Base-by-base conservation (phyloP, 1,284 basidiomycete species). In the Golubevia pallescens region DNA sequence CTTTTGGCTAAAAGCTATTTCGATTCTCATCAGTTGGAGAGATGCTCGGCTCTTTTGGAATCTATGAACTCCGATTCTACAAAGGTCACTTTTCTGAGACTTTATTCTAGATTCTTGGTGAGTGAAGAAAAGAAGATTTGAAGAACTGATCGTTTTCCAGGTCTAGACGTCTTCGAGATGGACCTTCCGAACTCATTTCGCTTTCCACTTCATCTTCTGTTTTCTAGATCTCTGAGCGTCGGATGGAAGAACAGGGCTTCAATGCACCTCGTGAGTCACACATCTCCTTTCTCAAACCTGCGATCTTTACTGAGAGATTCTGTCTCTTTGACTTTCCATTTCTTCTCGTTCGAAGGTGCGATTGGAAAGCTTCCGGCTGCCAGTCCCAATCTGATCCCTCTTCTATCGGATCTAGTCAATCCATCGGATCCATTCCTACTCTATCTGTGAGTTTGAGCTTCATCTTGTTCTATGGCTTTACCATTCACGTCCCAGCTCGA, bases 21-120 rank as follows among this genome's bases (percentile, higher is more conserved):
- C 42, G 80, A 81, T 52, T 73, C 75, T 23, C 74, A 77, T n/a
- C 75, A 84, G 63, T 73, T 76, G 42, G 78, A 82, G 34, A 66
- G 77, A 23, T 79, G 78, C 67, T 75, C 75, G 4, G 71, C 71
- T 69, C 61, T 77, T 52, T 69, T 84, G 0, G 77, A 84, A 52
- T 28, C 58, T 52, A 42, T 61, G 16, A 34, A 52, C 5, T 4
- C 24, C 0, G 62, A 63, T 28, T 55, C 67, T 52, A 69, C 70
- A 28, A 76, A 72, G 51, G 72, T 72, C 1, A 65, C 65, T 8
- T 82, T 82, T 63, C 58, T 84, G 21, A 65, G 70, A 14, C 70
- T 84, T 24, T 82, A 81, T 58, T 73, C 81, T 1, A 61, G 67
- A 32, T 81, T 77, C 61, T 69, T 81, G 21, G 67, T 68, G 55